Conservation (phyloP, 768 basidiomycete genomes). For the Lactarius hatsudake region DNA sequence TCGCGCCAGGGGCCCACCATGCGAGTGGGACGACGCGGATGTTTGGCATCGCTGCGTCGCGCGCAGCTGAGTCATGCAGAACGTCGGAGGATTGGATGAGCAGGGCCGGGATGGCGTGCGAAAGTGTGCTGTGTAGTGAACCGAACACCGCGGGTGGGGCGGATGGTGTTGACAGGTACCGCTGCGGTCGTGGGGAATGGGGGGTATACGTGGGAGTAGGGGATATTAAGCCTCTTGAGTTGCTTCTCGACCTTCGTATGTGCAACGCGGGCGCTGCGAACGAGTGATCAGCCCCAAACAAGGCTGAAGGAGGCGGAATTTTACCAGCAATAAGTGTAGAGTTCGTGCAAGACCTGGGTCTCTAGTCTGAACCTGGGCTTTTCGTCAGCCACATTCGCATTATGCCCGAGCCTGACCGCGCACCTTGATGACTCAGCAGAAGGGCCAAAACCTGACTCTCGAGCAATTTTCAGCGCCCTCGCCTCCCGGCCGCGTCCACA, state of each 20-base stretch:
- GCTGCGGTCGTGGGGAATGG: conserved; percentile 36
- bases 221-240: conserved; percentile 77
- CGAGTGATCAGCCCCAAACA: not conserved
- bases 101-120: conserved; percentile 76
- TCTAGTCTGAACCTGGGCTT: conserved; percentile 59
- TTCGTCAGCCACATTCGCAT: not conserved
- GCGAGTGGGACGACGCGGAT: conserved; percentile 85
- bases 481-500: conserved; percentile 37
- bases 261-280: conserved; percentile 77
- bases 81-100: conserved; percentile 82
- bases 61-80: conserved; percentile 77
- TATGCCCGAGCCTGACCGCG: not conserved
- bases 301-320: conserved; percentile 13
- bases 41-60: conserved; percentile 90
- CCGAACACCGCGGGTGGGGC: conserved; percentile 42
- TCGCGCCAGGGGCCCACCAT: conserved; percentile 66
- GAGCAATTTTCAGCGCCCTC: conserved; percentile 34
- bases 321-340: conserved; percentile 88
- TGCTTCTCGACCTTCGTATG: conserved; percentile 86
- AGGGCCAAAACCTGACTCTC: conserved; percentile 25
- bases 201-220: conserved; percentile 75
- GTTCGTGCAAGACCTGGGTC: conserved; percentile 67
- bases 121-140: conserved; percentile 67
- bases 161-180: not conserved
- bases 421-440: conserved; percentile 18